These are phyloP conservation scores for Aspergillus floridensis DNA, from an alignment of 2,329 filamentous ascomycete genomes.

Conservation along the genomic window DNA sequence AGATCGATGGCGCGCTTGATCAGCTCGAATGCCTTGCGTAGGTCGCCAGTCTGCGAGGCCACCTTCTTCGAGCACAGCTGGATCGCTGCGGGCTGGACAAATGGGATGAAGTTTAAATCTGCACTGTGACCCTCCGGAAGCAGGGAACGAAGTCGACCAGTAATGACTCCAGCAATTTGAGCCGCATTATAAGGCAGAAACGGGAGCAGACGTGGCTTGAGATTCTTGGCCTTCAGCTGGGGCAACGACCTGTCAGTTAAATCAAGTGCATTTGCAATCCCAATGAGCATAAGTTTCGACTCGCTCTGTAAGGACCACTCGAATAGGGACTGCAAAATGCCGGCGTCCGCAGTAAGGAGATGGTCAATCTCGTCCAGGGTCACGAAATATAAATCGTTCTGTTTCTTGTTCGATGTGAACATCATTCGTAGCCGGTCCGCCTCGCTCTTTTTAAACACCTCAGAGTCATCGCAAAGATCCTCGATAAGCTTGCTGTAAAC, in stretches of 20 bases:
- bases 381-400: constrained; percentile 67
- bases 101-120: constrained; percentile 67
- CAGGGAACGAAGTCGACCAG: constrained; percentile 73
- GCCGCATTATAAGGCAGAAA: constrained; percentile 88
- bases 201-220: constrained; percentile 84
- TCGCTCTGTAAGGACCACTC: constrained; percentile 86
- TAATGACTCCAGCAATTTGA: constrained; percentile 87
- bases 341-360: constrained; percentile 81
- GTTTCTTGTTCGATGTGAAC: constrained; percentile 52
- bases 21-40: constrained; percentile 94
- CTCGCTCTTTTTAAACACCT: constrained; percentile 64
- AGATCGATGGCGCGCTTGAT: constrained; percentile 85
- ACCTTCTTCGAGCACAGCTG: constrained; percentile 94
- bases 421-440: constrained; percentile 66
- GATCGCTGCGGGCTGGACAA: constrained; percentile 90
- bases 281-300: constrained; percentile 78
- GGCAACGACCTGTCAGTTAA: constrained; percentile 93
- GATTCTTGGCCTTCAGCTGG: constrained; percentile 83
- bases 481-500: constrained; percentile 77
- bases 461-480: constrained; percentile 61
- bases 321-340: constrained; percentile 89
- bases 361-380: constrained; percentile 95
- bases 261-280: constrained; percentile 94
- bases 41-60: constrained; percentile 85
- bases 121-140: constrained; percentile 49